phyloP scores from a whole-genome alignment of 768 basidiomycete species.

The Tephrocybe sp. region DNA sequence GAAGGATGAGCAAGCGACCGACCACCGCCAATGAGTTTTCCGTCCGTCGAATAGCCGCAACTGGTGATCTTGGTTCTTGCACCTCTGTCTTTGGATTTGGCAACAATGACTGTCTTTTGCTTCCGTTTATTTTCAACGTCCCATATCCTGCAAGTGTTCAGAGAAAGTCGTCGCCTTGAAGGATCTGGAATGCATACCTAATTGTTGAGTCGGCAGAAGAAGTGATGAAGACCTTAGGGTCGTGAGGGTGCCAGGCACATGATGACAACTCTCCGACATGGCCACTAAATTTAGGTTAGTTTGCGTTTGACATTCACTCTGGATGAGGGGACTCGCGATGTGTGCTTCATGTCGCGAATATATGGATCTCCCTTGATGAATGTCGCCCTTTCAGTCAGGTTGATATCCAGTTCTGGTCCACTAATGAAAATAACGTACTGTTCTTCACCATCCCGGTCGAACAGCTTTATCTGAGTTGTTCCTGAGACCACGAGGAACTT shows the following conservation, averaged over 20 bases:
- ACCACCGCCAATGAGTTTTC: constrained; percentile 89
- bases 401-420: constrained; percentile 32
- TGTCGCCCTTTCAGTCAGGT: constrained; percentile 64
- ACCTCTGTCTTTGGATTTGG: constrained; percentile 94
- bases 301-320: not conserved
- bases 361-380: constrained; percentile 96
- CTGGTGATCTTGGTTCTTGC: constrained; percentile 88
- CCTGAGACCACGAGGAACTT: constrained; percentile 88
- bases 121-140: constrained; percentile 90
- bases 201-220: constrained; percentile 96
- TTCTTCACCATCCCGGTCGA: constrained; percentile 91
- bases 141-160: constrained; percentile 71
- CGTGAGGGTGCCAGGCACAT: constrained; percentile 93
- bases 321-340: constrained; percentile 64
- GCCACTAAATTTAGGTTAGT: constrained; percentile 52
- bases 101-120: constrained; percentile 94
- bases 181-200: constrained; percentile 47
- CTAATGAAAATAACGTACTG: constrained; percentile 53
- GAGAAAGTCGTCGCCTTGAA: not conserved
- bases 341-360: constrained; percentile 98
- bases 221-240: constrained; percentile 83
- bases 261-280: constrained; percentile 90
- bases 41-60: constrained; percentile 88
- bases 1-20: constrained; percentile 17
- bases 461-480: constrained; percentile 84